Base-by-base conservation (phyloP, 352 stramenopile species). In the Globisporangium paroecandrum region DNA sequence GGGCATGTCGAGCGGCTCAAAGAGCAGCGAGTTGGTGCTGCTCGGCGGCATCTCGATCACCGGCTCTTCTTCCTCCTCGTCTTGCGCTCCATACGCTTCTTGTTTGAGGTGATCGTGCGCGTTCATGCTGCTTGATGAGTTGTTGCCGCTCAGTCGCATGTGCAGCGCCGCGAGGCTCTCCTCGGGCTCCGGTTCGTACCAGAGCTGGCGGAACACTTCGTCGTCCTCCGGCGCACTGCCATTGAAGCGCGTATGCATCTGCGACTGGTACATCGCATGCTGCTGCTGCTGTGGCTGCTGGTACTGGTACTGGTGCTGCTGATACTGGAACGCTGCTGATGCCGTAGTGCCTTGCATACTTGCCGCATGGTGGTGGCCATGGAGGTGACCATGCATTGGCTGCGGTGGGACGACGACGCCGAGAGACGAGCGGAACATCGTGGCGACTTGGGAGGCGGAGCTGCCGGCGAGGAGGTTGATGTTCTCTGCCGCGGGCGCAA, bases 11-110 rank as follows among this genome's bases (percentile, higher is more conserved):
- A 72, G 54, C 7, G 66, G 66, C n/a, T 72, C 66, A 12, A 72
- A 55, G 36, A 69, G 32, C 22, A 72, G 62, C 54, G 66, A 72
- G 66, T 72, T 68, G 49, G 60, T 72, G 66, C 54, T 66, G 41
- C 60, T 69, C 41, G 66, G 66, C 9, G 66, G 66, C 15, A 32
- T 29, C 3, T 70, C 65, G 12, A 66, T 49, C 24, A n/a, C 51
- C 4, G 43, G 29, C 34, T 65, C 47, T 25, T 65, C 43, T 10
- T 65, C 27, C 1, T 69, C 15, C 9, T 64, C 62, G 24, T 65
- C 60, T 7, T 55, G 12, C 18, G 12, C 38, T 8, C 24, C 20
- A 22, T 25, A 56, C 4, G 49, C 32, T 36, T 43, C 29, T 22
- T 51, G 43, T 6, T 51, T 51, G 43, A 51, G 43, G 43, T 49